Conservation (phyloP, 2,329 filamentous ascomycete species). For the Incumbomyces lentus region DNA sequence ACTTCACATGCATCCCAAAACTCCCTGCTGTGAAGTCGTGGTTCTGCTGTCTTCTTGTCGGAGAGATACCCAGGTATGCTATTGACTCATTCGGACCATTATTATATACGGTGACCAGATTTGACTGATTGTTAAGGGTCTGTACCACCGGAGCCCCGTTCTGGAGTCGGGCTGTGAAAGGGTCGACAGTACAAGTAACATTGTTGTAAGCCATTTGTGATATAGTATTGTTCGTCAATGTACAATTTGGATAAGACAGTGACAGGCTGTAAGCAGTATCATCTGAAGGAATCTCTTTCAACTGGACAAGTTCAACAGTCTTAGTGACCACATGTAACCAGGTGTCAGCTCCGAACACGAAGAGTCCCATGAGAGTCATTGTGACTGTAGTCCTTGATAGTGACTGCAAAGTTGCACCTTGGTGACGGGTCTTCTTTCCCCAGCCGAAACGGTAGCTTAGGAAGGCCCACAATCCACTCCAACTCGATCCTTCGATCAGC, state of each 20-base stretch:
- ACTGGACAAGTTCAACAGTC: conserved; percentile 16
- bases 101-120: conserved; percentile 1
- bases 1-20: conserved; percentile 15
- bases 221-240: conserved; percentile 1
- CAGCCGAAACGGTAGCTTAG: conserved; percentile 14
- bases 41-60: background rate
- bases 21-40: conserved; percentile 18
- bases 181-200: background rate
- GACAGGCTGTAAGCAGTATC: conserved; percentile 3
- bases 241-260: background rate
- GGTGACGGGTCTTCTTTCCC: conserved; percentile 9
- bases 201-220: background rate
- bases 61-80: conserved; percentile 11
- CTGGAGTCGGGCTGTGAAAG: background rate
- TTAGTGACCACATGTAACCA: conserved; percentile 22
- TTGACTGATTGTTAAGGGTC: conserved; percentile 8
- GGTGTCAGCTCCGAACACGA: conserved; percentile 19
- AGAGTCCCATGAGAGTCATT: conserved; percentile 8
- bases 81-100: conserved; percentile 8
- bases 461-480: conserved; percentile 13
- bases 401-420: conserved; percentile 6
- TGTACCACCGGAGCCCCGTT: background rate
- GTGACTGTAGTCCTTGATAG: background rate
- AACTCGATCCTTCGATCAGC: conserved; percentile 13
- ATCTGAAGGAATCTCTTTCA: conserved; percentile 1